phyloP scores from a whole-genome alignment of 2,329 filamentous ascomycete species.

The Ustulina deusta region DNA sequence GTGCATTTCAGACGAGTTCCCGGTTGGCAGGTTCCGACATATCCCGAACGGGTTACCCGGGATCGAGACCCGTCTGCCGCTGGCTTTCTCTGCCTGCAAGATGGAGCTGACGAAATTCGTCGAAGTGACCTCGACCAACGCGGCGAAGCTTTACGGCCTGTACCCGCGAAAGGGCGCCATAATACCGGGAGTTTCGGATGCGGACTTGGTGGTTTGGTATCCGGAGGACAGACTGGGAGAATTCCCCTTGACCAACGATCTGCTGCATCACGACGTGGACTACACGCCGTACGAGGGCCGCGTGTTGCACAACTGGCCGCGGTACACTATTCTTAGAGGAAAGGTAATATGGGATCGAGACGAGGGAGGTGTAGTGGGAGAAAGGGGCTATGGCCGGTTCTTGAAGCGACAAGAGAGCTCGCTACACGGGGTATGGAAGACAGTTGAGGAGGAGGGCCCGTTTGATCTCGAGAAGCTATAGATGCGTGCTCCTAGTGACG shows the following conservation, averaged over 20 bases:
- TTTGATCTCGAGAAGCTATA: slow-evolving; percentile 51
- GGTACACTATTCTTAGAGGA: slow-evolving; percentile 70
- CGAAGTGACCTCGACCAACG: slow-evolving; percentile 65
- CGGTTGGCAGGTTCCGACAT: slow-evolving; percentile 62
- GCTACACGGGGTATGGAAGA: slow-evolving; percentile 39
- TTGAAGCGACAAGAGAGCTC: slow-evolving; percentile 38
- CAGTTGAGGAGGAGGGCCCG: slow-evolving; percentile 49
- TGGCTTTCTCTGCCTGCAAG: slow-evolving; percentile 57
- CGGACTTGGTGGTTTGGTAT: slow-evolving; percentile 70
- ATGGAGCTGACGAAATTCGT: slow-evolving; percentile 64
- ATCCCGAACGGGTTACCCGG: slow-evolving; percentile 70
- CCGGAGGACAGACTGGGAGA: slow-evolving; percentile 57
- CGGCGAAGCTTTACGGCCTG: slow-evolving; percentile 69
- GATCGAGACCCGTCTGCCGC: slow-evolving; percentile 66
- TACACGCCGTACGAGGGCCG: slow-evolving; percentile 72
- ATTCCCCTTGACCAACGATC: slow-evolving; percentile 62
- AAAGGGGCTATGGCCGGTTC: slow-evolving; percentile 41
- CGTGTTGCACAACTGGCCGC: slow-evolving; percentile 69
- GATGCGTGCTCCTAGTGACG: not conserved
- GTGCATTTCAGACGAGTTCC: slow-evolving; percentile 58
- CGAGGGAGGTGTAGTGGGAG: slow-evolving; percentile 59
- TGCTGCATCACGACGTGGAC: slow-evolving; percentile 71
- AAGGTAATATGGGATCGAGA: slow-evolving; percentile 69
- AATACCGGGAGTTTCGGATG: slow-evolving; percentile 64
- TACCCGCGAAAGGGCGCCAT: slow-evolving; percentile 63